phyloP scores from a whole-genome alignment of 495 filamentous ascomycete genomes.

The Achaetomiella virescens region DNA sequence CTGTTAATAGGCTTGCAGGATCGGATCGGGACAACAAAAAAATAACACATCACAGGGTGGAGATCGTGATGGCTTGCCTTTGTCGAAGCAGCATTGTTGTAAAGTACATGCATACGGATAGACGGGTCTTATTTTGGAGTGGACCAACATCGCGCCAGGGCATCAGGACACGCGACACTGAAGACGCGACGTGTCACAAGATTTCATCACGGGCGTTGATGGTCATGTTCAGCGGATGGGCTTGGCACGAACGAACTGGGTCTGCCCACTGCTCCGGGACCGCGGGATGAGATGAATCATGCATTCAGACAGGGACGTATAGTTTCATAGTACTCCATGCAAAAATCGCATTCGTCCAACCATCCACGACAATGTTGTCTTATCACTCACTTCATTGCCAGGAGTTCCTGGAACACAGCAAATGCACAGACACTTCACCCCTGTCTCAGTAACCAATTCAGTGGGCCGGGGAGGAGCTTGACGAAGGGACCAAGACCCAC shows the following conservation, averaged over 20 bases:
- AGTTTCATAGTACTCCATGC: too few relatives aligned
- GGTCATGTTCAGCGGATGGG: not conserved
- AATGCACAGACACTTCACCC: not conserved
- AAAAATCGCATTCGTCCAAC: not conserved
- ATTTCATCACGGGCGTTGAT: constrained; percentile 11
- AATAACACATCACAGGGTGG: too few relatives aligned
- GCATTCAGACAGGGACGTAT: too few relatives aligned
- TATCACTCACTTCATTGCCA: not conserved
- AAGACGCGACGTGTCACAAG: not conserved
- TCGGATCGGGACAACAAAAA: too few relatives aligned
- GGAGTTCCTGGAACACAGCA: not conserved
- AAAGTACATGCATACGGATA: too few relatives aligned
- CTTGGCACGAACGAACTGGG: not conserved
- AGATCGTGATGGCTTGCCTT: too few relatives aligned
- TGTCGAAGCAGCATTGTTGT: too few relatives aligned
- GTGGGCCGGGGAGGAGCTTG: not conserved
- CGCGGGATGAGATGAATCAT: too few relatives aligned
- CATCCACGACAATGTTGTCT: not conserved
- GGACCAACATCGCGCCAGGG: not conserved
- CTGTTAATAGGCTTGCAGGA: too few relatives aligned
- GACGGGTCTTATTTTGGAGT: too few relatives aligned
- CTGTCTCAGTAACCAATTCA: too few relatives aligned
- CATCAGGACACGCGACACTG: not conserved
- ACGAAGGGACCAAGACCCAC: not conserved
- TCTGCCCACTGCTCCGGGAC: not conserved